Conservation (phyloP, 2,329 filamentous ascomycete species). For the Paracorniculantispora psalliotae region DNA sequence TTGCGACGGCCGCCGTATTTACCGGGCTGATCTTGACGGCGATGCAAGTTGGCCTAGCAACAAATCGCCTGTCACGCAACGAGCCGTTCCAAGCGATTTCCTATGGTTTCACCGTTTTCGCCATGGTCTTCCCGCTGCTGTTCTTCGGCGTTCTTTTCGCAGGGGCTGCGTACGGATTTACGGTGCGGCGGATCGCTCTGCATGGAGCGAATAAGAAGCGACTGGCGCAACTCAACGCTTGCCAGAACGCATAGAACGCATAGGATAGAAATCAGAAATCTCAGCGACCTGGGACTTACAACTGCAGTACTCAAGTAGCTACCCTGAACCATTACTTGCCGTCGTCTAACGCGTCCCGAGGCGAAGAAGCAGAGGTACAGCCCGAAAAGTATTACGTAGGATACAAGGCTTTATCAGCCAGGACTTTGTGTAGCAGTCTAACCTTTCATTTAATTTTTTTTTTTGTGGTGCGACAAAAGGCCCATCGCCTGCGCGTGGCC, state of each 20-base stretch:
- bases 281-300: not conserved
- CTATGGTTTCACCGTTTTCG: not conserved
- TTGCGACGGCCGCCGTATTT: not conserved
- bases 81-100: not conserved
- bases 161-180: not conserved
- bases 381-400: too few species aligned
- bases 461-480: too few species aligned
- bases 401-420: too few species aligned
- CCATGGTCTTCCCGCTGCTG: not conserved
- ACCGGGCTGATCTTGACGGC: not conserved
- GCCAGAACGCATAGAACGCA: not conserved
- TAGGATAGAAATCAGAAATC: not conserved
- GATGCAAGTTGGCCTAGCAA: slow-evolving; percentile 1
- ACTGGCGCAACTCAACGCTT: not conserved
- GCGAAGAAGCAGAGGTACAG: too few species aligned
- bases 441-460: too few species aligned
- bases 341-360: too few species aligned
- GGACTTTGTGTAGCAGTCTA: too few species aligned
- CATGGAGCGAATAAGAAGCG: not conserved
- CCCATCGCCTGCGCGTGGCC: too few species aligned
- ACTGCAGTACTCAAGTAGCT: not conserved
- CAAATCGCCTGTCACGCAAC: not conserved
- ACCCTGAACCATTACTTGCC: too few species aligned
- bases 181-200: not conserved
- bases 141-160: not conserved